Evolutionary conservation across 1,284 basidiomycete species (phyloP).

Genomic region (Tilletia setariae): DNA sequence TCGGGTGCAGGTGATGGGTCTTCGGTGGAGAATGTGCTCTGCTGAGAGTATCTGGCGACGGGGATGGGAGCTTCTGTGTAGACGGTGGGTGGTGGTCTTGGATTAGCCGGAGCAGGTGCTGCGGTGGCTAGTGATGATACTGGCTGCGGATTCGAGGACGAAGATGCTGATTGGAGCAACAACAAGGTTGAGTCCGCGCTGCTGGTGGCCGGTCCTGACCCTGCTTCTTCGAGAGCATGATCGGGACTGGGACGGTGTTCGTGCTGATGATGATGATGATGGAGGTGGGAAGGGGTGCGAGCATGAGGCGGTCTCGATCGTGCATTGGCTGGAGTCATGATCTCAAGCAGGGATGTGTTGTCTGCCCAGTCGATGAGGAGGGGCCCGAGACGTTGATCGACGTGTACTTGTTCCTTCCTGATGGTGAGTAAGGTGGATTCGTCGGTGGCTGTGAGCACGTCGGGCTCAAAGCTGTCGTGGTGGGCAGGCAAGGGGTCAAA

Average conservation of each 20-base stretch:
- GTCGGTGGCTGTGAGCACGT: background rate
- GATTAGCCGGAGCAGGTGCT: background rate
- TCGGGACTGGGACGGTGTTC: background rate
- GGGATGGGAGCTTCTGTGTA: constrained; percentile 15
- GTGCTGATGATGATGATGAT: background rate
- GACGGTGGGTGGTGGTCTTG: background rate
- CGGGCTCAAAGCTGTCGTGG: background rate
- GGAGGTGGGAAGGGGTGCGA: constrained; percentile 12
- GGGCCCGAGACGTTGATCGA: constrained; percentile 39
- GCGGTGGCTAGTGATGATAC: too few relatives aligned
- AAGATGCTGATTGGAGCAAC: too few relatives aligned
- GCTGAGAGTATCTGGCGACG: constrained; percentile 34
- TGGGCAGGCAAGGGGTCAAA: constrained; percentile 1
- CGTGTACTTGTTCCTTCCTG: constrained; percentile 11
- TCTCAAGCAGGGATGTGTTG: constrained; percentile 10
- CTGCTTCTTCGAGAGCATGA: background rate
- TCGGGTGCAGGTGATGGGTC: constrained; percentile 9
- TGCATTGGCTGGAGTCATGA: constrained; percentile 1
- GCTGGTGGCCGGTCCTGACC: background rate
- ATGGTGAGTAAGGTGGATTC: background rate
- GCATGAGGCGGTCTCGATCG: background rate
- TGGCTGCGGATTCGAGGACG: too few relatives aligned
- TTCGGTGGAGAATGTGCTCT: constrained; percentile 35
- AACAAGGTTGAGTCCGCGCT: background rate
- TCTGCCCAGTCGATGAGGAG: constrained; percentile 43